Evolutionary conservation across 495 filamentous ascomycete species (phyloP).

Genomic region (Penicillium parvum): DNA sequence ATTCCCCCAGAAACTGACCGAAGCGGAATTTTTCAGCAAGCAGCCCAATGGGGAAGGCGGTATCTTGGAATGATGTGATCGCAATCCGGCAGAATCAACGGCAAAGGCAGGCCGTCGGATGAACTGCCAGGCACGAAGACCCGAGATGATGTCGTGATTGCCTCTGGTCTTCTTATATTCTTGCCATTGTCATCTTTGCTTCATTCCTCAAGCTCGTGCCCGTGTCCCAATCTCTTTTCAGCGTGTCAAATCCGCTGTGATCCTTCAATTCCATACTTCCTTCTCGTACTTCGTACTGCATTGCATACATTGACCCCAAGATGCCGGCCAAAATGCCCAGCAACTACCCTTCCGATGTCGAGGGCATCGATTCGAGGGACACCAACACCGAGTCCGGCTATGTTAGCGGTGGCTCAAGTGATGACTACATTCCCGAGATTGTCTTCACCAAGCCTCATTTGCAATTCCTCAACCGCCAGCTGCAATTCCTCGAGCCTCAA

Average conservation of each 20-base stretch:
- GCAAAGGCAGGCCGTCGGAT: conserved; percentile 19
- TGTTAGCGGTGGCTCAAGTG: conserved; percentile 66
- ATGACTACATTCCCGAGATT: conserved; percentile 64
- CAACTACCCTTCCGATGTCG: conserved; percentile 38
- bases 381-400: conserved; percentile 76
- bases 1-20: conserved; percentile 23
- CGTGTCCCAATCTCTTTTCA: conserved; percentile 9
- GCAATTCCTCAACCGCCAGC: conserved; percentile 80
- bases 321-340: conserved; percentile 42
- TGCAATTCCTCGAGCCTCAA: conserved; percentile 75
- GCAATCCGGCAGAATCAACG: conserved; percentile 30
- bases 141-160: conserved; percentile 36
- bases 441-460: conserved; percentile 87
- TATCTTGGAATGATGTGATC: conserved; percentile 34
- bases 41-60: conserved; percentile 30
- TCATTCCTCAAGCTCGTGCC: conserved; percentile 18
- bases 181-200: conserved; percentile 25
- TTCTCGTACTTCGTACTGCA: not conserved
- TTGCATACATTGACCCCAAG: conserved; percentile 13
- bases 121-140: conserved; percentile 22
- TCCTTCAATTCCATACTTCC: not conserved
- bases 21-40: conserved; percentile 13
- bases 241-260: conserved; percentile 5
- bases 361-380: conserved; percentile 35
- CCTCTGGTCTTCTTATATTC: conserved; percentile 28